Evolutionary conservation across 192 early-diverging fungal genomes (phyloP).

Genomic region (Backusella macrospora): DNA sequence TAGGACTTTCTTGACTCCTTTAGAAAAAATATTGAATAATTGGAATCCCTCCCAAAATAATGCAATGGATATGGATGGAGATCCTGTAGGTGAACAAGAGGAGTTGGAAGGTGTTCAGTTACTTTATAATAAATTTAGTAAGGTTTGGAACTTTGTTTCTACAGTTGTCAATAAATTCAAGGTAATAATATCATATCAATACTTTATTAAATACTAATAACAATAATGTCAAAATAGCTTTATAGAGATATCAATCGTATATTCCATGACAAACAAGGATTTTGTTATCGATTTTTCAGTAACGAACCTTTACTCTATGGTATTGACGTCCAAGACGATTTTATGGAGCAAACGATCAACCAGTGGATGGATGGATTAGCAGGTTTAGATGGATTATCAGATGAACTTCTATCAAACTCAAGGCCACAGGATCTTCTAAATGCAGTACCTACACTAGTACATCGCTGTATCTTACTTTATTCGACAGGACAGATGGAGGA

Average conservation of each 20-base stretch:
- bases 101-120: conserved; percentile 33
- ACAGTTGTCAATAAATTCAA: conserved; percentile 30
- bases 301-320: conserved; percentile 25
- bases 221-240: conserved; percentile 15
- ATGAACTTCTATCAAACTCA: conserved; percentile 31
- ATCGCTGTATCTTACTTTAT: conserved; percentile 30
- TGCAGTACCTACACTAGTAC: conserved; percentile 32
- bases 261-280: conserved; percentile 24
- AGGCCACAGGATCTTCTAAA: conserved; percentile 30
- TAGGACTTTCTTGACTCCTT: conserved; percentile 25
- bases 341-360: conserved; percentile 28
- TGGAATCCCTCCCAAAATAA: conserved; percentile 23
- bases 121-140: conserved; percentile 34
- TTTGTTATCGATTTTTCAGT: conserved; percentile 36
- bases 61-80: conserved; percentile 13
- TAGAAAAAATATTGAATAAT: conserved; percentile 38
- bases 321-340: conserved; percentile 11
- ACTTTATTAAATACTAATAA: neutral
- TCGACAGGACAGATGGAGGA: conserved; percentile 24
- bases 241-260: conserved; percentile 18
- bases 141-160: conserved; percentile 34
- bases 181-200: neutral
- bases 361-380: conserved; percentile 35
- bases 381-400: conserved; percentile 37
- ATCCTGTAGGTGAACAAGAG: conserved; percentile 19